Conservation (phyloP, 139 green algal genomes). For the Prasinococcaceae sp. region DNA sequence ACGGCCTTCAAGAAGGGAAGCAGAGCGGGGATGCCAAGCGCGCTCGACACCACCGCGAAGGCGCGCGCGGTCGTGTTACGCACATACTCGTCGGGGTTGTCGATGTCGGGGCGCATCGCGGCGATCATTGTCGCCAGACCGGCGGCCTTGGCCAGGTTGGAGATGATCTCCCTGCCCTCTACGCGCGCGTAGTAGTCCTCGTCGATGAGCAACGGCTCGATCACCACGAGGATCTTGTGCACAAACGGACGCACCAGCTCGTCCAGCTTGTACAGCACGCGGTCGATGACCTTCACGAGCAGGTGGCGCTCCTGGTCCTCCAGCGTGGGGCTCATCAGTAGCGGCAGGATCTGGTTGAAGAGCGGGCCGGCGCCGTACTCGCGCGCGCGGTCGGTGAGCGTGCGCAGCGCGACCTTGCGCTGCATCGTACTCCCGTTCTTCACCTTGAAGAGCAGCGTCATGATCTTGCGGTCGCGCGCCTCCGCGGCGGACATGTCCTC, state of each 20-base stretch:
- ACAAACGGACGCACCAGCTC: slow-evolving; percentile 94
- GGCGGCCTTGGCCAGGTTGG: slow-evolving; percentile 85
- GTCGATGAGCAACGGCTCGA: slow-evolving; percentile 97
- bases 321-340: slow-evolving; percentile 95
- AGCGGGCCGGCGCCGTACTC: slow-evolving; percentile 88
- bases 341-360: slow-evolving; percentile 96
- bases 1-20: slow-evolving; percentile 98
- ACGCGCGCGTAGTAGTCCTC: slow-evolving; percentile 99
- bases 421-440: slow-evolving; percentile 98
- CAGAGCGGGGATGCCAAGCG: slow-evolving; percentile 89
- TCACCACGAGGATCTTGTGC: slow-evolving; percentile 99
- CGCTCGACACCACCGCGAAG: slow-evolving; percentile 78
- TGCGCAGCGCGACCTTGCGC: slow-evolving; percentile 83
- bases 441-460: slow-evolving; percentile 97
- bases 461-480: slow-evolving; percentile 93
- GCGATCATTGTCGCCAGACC: slow-evolving; percentile 25
- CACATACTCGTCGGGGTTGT: slow-evolving; percentile 98
- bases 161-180: slow-evolving; percentile 96
- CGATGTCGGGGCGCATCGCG: slow-evolving; percentile 96
- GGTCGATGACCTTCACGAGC: slow-evolving; percentile 83
- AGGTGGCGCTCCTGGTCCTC: slow-evolving; percentile 98
- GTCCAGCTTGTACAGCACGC: slow-evolving; percentile 95
- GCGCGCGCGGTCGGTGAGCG: slow-evolving; percentile 93
- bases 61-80: slow-evolving; percentile 87
- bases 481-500: slow-evolving; percentile 78